phyloP scores from a whole-genome alignment of 2,329 filamentous ascomycete genomes.

The Microsporum ferrugineum region DNA sequence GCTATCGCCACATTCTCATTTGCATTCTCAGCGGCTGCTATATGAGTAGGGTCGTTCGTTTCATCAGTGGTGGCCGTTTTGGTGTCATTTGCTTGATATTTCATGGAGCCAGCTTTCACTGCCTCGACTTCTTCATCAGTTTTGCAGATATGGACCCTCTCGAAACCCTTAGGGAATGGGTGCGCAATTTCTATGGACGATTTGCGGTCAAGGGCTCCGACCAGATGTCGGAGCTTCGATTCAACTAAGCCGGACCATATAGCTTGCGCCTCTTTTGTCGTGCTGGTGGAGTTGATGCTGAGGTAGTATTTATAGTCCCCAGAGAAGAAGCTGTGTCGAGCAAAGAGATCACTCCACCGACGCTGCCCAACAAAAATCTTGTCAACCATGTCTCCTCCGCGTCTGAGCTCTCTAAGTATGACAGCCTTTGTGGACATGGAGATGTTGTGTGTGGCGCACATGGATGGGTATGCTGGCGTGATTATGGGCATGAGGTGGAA shows the following conservation, averaged over 20 bases:
- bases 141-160: slow-evolving; percentile 62
- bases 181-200: slow-evolving; percentile 71
- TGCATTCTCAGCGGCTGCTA: slow-evolving; percentile 37
- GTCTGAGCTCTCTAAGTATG: slow-evolving; percentile 69
- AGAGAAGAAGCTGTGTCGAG: slow-evolving; percentile 88
- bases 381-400: slow-evolving; percentile 64
- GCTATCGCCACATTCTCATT: slow-evolving; percentile 31
- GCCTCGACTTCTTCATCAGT: slow-evolving; percentile 51
- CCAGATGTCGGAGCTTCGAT: slow-evolving; percentile 79
- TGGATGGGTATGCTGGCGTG: slow-evolving; percentile 91
- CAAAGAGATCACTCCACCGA: slow-evolving; percentile 79
- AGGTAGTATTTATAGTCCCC: slow-evolving; percentile 91
- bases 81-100: slow-evolving; percentile 46
- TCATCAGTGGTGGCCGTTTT: slow-evolving; percentile 44
- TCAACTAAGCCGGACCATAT: slow-evolving; percentile 87
- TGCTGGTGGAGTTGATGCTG: slow-evolving; percentile 71
- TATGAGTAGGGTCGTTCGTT: slow-evolving; percentile 39
- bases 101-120: slow-evolving; percentile 50
- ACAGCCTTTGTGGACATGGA: slow-evolving; percentile 73
- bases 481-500: slow-evolving; percentile 96
- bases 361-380: slow-evolving; percentile 66
- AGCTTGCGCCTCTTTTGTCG: slow-evolving; percentile 70
- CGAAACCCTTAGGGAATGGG: slow-evolving; percentile 86
- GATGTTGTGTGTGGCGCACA: slow-evolving; percentile 95
- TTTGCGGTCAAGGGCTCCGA: slow-evolving; percentile 71